A percentile compares a stretch with the other conserved stretches of the same genome.
Conservation (phyloP, 345 rosid genomes). For the Eucalyptus caleyi region DNA sequence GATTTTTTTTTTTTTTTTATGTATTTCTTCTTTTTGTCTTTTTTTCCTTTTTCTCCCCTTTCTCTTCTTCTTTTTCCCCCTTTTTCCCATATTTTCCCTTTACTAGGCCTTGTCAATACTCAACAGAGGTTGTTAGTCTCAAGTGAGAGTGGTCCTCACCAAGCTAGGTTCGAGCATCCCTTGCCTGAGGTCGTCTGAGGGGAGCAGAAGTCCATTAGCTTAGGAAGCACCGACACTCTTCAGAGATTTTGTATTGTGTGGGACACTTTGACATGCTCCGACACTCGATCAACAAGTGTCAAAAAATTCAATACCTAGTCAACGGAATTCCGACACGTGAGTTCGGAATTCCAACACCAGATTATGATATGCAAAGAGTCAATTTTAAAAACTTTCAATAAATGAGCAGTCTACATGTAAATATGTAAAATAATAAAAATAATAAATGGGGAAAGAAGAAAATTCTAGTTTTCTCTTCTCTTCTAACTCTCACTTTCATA, state of each 20-base stretch:
- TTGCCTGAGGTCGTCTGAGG: fast-evolving
- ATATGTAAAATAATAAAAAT: too few species aligned
- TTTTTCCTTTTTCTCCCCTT: not conserved
- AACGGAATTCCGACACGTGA: fast-evolving
- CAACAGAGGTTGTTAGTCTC: fast-evolving
- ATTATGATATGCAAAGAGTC: too few species aligned
- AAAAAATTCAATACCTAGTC: too few species aligned
- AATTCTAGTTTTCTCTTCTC: too few species aligned
- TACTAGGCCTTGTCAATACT: not conserved
- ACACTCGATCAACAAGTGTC: too few species aligned
- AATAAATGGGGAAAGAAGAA: too few species aligned
- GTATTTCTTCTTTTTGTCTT: too few species aligned
- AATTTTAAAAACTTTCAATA: too few species aligned
- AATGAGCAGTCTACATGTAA: too few species aligned
- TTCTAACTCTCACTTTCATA: too few species aligned
- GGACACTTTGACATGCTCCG: fast-evolving
- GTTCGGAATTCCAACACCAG: fast-evolving
- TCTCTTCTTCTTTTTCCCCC: not conserved
- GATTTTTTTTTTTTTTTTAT: too few species aligned
- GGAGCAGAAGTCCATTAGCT: fast-evolving
- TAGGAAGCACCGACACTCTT: too few species aligned
- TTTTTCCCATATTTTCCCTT: not conserved
- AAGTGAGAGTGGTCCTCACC: not conserved
- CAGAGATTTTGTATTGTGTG: fast-evolving
- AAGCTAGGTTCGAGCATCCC: not conserved